Evolutionary conservation across 352 stramenopile genomes (phyloP).

Genomic region (Bremia lactucae): DNA sequence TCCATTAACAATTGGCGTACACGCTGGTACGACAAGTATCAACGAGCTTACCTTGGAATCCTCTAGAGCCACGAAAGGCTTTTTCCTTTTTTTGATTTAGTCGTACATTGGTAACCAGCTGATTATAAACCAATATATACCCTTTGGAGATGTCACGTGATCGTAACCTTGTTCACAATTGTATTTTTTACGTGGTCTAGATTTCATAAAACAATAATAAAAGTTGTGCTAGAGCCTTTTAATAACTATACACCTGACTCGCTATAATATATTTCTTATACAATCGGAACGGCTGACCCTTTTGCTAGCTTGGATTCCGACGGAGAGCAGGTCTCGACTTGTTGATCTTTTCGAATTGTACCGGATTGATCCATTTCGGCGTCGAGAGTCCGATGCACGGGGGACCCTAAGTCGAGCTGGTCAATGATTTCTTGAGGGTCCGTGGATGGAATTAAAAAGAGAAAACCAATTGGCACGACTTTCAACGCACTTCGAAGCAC

Average conservation of each 20-base stretch:
- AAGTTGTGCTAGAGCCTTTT: too few species aligned
- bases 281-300: conserved; percentile 8
- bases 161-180: too few species aligned
- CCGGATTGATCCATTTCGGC: conserved; percentile 20
- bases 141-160: too few species aligned
- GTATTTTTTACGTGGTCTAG: too few species aligned
- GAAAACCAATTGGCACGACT: conserved; percentile 85
- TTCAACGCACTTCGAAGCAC: conserved; percentile 87
- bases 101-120: conserved; percentile 14
- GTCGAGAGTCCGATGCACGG: conserved; percentile 4
- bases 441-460: conserved; percentile 65
- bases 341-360: conserved; percentile 34
- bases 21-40: conserved; percentile 87
- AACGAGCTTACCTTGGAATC: conserved; percentile 82
- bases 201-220: too few species aligned
- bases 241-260: conserved; percentile 4
- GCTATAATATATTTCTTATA: conserved; percentile 4
- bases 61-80: conserved; percentile 28
- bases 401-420: conserved; percentile 38
- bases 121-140: conserved; percentile 25
- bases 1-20: conserved; percentile 86
- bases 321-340: conserved; percentile 23
- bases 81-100: conserved; percentile 18
- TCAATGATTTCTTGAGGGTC: conserved; percentile 74
- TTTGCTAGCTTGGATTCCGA: conserved; percentile 19